Conservation (phyloP, 495 filamentous ascomycete species). For the Platismatia glauca region DNA sequence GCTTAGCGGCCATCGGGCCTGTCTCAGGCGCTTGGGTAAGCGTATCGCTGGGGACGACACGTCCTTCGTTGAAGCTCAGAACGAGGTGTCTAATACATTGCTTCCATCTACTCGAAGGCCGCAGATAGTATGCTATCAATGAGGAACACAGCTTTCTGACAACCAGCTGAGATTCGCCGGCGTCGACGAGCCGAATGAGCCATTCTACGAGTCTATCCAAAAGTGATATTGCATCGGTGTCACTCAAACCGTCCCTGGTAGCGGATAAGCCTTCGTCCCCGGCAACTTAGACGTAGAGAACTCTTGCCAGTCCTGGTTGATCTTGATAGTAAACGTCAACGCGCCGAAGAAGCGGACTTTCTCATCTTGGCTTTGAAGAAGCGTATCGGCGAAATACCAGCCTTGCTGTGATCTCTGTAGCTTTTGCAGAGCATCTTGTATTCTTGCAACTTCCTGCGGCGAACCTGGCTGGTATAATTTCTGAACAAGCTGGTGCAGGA, state of each 20-base stretch:
- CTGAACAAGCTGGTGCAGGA: constrained; percentile 42
- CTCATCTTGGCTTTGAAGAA: constrained; percentile 55
- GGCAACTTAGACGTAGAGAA: background rate
- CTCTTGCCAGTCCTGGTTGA: constrained; percentile 70
- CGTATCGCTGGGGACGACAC: constrained; percentile 38
- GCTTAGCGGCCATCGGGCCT: constrained; percentile 41
- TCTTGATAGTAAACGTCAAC: constrained; percentile 83
- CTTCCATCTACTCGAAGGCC: constrained; percentile 59
- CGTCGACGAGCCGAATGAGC: constrained; percentile 50
- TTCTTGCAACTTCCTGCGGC: constrained; percentile 50
- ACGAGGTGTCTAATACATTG: constrained; percentile 60
- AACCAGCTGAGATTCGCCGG: constrained; percentile 55
- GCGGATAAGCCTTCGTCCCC: constrained; percentile 18
- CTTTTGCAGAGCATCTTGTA: constrained; percentile 66
- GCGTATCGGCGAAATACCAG: constrained; percentile 72
- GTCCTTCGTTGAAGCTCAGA: constrained; percentile 48
- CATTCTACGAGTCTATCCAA: constrained; percentile 63
- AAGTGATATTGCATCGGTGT: constrained; percentile 52
- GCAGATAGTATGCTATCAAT: constrained; percentile 69
- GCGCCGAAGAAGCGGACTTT: constrained; percentile 90
- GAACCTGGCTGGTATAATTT: constrained; percentile 65
- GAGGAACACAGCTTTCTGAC: constrained; percentile 76
- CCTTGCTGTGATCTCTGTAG: constrained; percentile 71
- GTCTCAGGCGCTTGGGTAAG: constrained; percentile 43
- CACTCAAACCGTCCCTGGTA: constrained; percentile 49